Evolutionary conservation across 164 flowering plant genomes (phyloP).

Genomic region (Vitis rupestris): DNA sequence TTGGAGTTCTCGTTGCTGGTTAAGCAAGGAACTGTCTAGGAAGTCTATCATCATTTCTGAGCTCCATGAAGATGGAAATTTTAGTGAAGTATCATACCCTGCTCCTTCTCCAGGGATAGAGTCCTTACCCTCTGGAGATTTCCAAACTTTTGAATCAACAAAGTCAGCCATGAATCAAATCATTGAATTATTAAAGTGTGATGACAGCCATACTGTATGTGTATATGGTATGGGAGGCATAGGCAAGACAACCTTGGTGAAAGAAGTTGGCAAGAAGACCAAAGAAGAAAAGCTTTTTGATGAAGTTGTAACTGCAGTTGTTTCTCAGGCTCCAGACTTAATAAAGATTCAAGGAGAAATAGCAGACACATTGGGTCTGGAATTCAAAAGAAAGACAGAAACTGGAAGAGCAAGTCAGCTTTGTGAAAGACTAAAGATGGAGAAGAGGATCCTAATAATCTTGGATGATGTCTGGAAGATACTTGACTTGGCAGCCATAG

Average conservation of each 20-base stretch:
- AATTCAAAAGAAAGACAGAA: background rate
- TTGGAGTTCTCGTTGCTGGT: no score
- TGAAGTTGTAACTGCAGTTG: slow-evolving; percentile 2
- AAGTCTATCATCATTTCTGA: no score
- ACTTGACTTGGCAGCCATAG: background rate
- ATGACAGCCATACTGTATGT: background rate
- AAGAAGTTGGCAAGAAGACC: background rate
- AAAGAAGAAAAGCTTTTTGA: slow-evolving; percentile 2
- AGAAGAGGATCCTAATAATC: slow-evolving; percentile 1
- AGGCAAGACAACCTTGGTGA: slow-evolving; percentile 9
- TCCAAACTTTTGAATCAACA: no score
- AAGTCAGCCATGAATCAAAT: background rate
- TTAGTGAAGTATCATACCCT: no score
- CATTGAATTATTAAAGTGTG: background rate
- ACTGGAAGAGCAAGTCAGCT: background rate
- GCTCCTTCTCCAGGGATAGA: no score
- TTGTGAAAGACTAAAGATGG: background rate
- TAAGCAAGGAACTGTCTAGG: no score
- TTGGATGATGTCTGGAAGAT: slow-evolving; percentile 8
- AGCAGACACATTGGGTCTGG: background rate
- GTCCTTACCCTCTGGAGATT: no score
- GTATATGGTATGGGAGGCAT: slow-evolving; percentile 11
- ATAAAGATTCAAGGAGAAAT: slow-evolving; percentile 4
- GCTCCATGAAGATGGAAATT: no score
- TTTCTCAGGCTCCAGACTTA: background rate